Conservation (phyloP, 2,329 filamentous ascomycete species). For the Tolypocladium sp. region DNA sequence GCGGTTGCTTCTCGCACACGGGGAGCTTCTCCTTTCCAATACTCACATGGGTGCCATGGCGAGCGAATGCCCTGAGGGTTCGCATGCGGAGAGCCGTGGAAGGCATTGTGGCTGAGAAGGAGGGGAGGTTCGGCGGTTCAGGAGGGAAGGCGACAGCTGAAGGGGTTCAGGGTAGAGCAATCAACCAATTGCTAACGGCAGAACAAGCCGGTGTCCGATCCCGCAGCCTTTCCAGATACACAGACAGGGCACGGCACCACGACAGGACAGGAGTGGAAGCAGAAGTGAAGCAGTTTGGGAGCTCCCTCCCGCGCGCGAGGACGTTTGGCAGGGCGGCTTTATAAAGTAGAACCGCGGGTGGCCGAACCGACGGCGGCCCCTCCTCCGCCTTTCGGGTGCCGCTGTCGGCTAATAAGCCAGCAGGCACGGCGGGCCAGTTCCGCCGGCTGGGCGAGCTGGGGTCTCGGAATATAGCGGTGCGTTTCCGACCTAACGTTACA, state of each 20-base stretch:
- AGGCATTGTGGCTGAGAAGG: slow-evolving; percentile 33
- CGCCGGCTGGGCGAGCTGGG: not conserved
- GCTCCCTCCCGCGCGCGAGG: not conserved
- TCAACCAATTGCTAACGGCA: not conserved
- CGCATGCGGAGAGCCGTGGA: slow-evolving; percentile 40
- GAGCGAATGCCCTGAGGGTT: slow-evolving; percentile 43
- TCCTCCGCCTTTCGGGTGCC: slow-evolving; percentile 1
- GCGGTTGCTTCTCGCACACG: not conserved
- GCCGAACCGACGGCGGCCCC: slow-evolving; percentile 1
- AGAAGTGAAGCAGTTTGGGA: not conserved
- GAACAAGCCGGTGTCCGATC: not conserved
- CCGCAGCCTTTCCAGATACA: not conserved
- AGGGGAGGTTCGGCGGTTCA: not conserved
- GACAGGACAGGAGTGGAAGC: not conserved
- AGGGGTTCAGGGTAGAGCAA: not conserved
- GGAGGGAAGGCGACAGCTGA: not conserved
- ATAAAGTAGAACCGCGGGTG: slow-evolving; percentile 2
- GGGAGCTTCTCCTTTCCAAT: not conserved
- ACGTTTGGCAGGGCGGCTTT: not conserved
- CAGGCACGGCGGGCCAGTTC: not conserved
- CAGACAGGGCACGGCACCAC: not conserved
- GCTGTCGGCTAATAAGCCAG: not conserved
- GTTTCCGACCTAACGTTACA: not conserved
- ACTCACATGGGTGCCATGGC: slow-evolving; percentile 45
- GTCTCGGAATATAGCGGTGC: not conserved